Evolutionary conservation across 1,139 yeast species (phyloP), one percentile per base, ranked within the genome.

Genomic region (Debaryomyces psychrophilus): DNA sequence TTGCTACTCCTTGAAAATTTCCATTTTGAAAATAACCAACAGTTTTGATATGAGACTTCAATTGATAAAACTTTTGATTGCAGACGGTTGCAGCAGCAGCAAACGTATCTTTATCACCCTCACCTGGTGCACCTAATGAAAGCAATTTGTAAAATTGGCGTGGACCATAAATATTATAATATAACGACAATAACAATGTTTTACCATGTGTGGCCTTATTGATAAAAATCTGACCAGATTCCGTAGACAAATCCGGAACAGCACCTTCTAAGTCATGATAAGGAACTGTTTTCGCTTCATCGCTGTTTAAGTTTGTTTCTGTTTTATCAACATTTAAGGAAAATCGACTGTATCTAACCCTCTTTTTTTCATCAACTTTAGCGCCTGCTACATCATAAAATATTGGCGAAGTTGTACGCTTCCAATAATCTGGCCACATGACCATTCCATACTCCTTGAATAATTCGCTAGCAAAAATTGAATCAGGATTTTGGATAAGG

Each of bases 371-470:
- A 49, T 66, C 58, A 2, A 68, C 66, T 18, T 52, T 57, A 5
- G 79, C 65, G 5, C 77, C 85, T 1, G 90, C 88, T 49, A 87
- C 77, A 9, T 82, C 79, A 62, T 85, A 87, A 59, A 73, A 88
- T 31, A 65, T 66, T 4, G 95, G 95, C 5, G 85, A 77, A 1
- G 87, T 83, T 0, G 89, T 79, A 54, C 95, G 73, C 55, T 78
- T 75, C 95, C 95, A 88, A 61, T 81, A 87, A 64, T 88, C 95
- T 4, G 95, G 93, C 92, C 95, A 87, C 25, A 85, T 68, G 4
- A 87, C 77, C 67, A 85, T 73, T 1, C 93, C 92, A 42, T 73
- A 65, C 17, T 73, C 58, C 34, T 64, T 63, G 63, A 76, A 87
- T 5, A 88, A 79, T 31, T 77, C 78, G 44, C 79, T 71, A 7